phyloP scores from a whole-genome alignment of 169 alveolate genomes.

The Perkinsus chesapeaki region DNA sequence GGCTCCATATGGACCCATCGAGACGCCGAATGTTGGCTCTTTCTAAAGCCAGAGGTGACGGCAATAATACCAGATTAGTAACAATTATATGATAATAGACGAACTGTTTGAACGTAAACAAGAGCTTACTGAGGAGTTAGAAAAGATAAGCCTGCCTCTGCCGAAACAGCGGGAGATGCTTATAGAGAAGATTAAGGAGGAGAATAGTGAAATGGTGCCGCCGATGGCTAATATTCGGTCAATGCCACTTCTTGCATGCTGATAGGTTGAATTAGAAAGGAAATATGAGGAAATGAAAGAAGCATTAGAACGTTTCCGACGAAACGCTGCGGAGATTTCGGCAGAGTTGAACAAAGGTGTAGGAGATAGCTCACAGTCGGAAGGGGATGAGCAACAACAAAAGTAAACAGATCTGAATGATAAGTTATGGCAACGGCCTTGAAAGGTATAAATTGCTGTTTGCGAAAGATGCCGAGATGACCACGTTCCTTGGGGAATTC shows the following conservation, averaged over 20 bases:
- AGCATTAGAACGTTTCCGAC: slow-evolving; percentile 53
- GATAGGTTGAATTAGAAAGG: slow-evolving; percentile 54
- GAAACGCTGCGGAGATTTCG: slow-evolving; percentile 54
- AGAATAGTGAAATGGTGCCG: slow-evolving; percentile 46
- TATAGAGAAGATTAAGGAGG: slow-evolving; percentile 60
- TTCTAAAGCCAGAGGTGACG: neutral
- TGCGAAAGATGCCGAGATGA: slow-evolving; percentile 63
- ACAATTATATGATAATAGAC: slow-evolving; percentile 52
- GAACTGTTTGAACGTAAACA: slow-evolving; percentile 47
- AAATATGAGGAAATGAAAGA: slow-evolving; percentile 54
- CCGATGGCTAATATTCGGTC: too few relatives aligned
- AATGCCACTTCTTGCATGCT: too few relatives aligned
- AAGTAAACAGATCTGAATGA: neutral
- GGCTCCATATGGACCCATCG: slow-evolving; percentile 40
- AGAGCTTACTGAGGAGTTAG: slow-evolving; percentile 65
- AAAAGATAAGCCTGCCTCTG: slow-evolving; percentile 53
- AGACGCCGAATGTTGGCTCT: slow-evolving; percentile 34
- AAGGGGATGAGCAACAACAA: neutral
- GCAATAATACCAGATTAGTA: slow-evolving; percentile 31
- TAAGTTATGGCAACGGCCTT: neutral
- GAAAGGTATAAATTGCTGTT: slow-evolving; percentile 52
- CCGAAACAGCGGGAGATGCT: slow-evolving; percentile 77
- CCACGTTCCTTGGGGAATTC: slow-evolving; percentile 56
- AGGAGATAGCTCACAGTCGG: slow-evolving; percentile 35
- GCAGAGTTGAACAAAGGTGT: slow-evolving; percentile 41